Evolutionary conservation across 2,329 filamentous ascomycete species (phyloP).

Genomic region (Rutstroemia sp.): DNA sequence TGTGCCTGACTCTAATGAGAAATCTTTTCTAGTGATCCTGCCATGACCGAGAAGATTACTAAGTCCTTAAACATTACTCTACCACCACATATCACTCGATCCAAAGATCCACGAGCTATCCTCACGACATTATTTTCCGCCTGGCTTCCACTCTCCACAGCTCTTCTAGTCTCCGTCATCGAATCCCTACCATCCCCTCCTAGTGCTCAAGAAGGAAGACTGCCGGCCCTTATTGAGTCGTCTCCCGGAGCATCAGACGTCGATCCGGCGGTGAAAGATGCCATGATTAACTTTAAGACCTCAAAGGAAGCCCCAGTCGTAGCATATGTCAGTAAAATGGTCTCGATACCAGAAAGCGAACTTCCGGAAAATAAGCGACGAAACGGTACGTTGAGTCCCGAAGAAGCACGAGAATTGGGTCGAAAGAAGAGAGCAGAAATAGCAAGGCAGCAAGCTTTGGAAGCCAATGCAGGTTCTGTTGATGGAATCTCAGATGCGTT

Average conservation of each 20-base stretch:
- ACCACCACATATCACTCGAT: conserved; percentile 74
- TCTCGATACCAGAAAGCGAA: conserved; percentile 88
- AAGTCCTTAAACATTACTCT: conserved; percentile 83
- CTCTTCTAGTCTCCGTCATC: conserved; percentile 85
- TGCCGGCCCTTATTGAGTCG: conserved; percentile 70
- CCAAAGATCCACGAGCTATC: conserved; percentile 74
- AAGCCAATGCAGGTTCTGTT: conserved; percentile 28
- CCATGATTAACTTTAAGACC: conserved; percentile 74
- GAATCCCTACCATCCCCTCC: conserved; percentile 85
- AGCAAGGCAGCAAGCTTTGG: conserved; percentile 61
- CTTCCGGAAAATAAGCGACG: conserved; percentile 77
- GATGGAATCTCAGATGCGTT: conserved; percentile 49
- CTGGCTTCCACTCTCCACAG: conserved; percentile 91
- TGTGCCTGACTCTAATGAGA: conserved; percentile 24
- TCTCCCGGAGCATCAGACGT: conserved; percentile 73
- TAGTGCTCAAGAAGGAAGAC: conserved; percentile 67
- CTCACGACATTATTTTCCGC: conserved; percentile 79
- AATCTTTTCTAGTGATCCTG: conserved; percentile 53
- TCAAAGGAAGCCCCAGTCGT: conserved; percentile 69
- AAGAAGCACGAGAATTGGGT: conserved; percentile 83
- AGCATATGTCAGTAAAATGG: conserved; percentile 97
- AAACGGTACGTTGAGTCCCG: conserved; percentile 65
- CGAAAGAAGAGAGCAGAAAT: conserved; percentile 86
- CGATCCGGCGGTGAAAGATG: conserved; percentile 60
- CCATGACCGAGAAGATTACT: conserved; percentile 84